phyloP scores from a whole-genome alignment of 202 grass and related monocot species.

The Eragrostis tef region DNA sequence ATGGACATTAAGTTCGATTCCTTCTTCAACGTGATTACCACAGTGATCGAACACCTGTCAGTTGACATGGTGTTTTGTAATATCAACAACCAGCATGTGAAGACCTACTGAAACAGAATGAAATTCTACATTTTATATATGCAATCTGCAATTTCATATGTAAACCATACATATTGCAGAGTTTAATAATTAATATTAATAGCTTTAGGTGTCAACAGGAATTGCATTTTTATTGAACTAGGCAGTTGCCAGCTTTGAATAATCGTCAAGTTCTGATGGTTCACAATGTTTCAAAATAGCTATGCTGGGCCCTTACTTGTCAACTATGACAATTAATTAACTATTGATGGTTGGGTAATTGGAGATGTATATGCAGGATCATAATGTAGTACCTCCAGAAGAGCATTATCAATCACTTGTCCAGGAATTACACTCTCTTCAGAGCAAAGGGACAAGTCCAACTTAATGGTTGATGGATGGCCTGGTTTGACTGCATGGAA shows the following conservation, averaged over 20 bases:
- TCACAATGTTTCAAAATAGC: background rate
- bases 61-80: constrained; percentile 2
- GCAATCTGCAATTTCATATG: background rate
- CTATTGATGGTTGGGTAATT: background rate
- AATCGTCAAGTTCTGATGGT: too few relatives aligned
- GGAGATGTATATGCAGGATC: background rate
- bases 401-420: constrained; percentile 41
- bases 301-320: background rate
- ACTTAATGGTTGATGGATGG: constrained; percentile 42
- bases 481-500: constrained; percentile 49
- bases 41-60: constrained; percentile 54
- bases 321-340: background rate
- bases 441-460: constrained; percentile 20
- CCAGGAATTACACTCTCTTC: constrained; percentile 56
- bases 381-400: constrained; percentile 53
- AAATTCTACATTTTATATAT: background rate
- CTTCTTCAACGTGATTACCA: constrained; percentile 60
- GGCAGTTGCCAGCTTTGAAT: background rate
- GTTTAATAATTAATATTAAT: background rate
- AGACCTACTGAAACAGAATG: background rate
- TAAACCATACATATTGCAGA: background rate
- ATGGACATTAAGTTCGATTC: constrained; percentile 43
- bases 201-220: background rate
- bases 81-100: background rate
- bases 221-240: background rate